These are phyloP conservation scores for Sporisorium exsertum DNA, from an alignment of 1,284 basidiomycete genomes.

Conservation along the genomic window DNA sequence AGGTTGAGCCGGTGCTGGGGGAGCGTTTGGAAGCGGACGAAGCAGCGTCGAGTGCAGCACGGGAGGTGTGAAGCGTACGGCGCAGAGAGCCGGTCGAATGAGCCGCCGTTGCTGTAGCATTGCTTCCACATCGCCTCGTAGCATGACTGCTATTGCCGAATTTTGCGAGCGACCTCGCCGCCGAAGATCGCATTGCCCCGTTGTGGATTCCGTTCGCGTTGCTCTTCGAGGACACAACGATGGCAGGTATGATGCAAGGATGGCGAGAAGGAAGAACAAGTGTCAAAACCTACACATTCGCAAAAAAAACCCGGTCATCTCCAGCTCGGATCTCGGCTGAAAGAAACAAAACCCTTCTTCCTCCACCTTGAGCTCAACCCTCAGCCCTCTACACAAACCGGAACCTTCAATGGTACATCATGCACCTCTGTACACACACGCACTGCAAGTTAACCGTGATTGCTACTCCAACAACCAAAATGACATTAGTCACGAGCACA, in stretches of 20 bases:
- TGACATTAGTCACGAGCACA: too few relatives aligned
- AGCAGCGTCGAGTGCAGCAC: neutral
- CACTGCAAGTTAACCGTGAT: too few relatives aligned
- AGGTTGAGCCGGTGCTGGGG: neutral
- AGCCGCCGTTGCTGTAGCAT: neutral
- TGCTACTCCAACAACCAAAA: neutral
- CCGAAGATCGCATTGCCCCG: neutral
- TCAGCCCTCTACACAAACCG: neutral
- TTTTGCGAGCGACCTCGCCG: neutral
- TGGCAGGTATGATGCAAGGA: neutral
- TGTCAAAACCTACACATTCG: too few relatives aligned
- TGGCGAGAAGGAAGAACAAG: too few relatives aligned
- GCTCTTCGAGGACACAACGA: neutral
- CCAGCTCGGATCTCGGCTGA: slow-evolving; percentile 1
- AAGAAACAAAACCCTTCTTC: neutral
- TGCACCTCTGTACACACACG: neutral
- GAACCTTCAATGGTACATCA: neutral
- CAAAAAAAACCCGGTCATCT: neutral
- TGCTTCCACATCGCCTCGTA: neutral
- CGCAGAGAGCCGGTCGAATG: neutral
- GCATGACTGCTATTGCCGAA: too few relatives aligned
- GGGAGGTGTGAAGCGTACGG: neutral
- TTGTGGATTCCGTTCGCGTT: neutral
- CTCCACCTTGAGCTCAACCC: neutral
- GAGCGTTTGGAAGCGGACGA: neutral